Evolutionary conservation across 345 rosid genomes (phyloP), one percentile per base, ranked within the genome.

Genomic region (Arabis alpina): DNA sequence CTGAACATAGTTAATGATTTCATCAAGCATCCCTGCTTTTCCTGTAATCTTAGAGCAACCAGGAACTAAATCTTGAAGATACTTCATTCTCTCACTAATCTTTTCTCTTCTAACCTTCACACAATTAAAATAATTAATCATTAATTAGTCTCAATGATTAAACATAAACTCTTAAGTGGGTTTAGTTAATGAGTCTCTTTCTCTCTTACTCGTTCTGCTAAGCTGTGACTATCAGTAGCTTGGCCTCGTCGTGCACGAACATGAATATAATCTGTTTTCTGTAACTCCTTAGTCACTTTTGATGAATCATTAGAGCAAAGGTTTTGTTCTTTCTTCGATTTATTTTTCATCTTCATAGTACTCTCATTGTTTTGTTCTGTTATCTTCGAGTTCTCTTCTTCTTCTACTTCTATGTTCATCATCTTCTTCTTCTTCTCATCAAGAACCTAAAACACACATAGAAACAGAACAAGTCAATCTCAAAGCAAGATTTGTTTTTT

Each of bases 1-100:
- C 61, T 94, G 99, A 15, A 91, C 99, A 61, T 94, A 94, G 84
- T 94, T 94, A 72, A 94, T 94, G 73, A 91, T 91, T 83, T 94
- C 99, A 83, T 94, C 99, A 25, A 94, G 88, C 99, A 94, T 94
- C 68, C 89, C 96, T 53, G 98, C 98, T 87, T 94, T 94, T 76
- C 99, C 97, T 2, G 96, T 94, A 49, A 94, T 90, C 95, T 94
- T 94, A 79, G 79, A 84, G 72, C 99, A 94, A 66, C 99, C 99
- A 39, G 99, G 97, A 25, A 94, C 99, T 25, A 94, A 89, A 77
- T 94, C 95, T 84, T 94, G 99, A 64, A 94, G 86, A 80, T 75
- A 87, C 70, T 91, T 94, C 99, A 94, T 91, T 72, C 96, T 88
- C 75, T 91, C 99, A 63, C 97, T 91, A 39, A 94, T 94, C 82